Evolutionary conservation across 257 asterid genomes (phyloP), one percentile per base, ranked within the genome.

Genomic region (Nicotiana otophora): DNA sequence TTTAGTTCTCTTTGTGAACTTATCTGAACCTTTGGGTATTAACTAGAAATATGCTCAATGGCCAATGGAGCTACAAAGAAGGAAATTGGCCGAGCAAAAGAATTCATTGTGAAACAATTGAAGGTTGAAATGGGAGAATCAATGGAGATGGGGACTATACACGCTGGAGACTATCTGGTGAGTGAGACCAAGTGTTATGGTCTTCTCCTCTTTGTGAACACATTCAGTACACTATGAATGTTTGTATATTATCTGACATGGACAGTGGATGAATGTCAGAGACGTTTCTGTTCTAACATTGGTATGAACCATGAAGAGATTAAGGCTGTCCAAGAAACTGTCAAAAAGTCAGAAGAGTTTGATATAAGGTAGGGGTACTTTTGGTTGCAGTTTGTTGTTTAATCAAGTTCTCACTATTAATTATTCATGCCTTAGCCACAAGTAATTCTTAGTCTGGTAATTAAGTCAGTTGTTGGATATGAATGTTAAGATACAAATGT

Each of bases 1-100:
- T 31, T 86, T 84, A 68, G 82, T 74, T 77, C 23, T 84, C 74
- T 84, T 33, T 84, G 83, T 64, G 60, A 84, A 83, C 84, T 81
- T 86, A 79, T 82, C 90, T 91, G 88, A 88, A 86, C 81, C 79
- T 87, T 80, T 92, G 89, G 81, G 70, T 86, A 85, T 90, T 87
- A 84, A 86, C 67, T 89, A 94, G 98, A 94, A 88, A 94, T 94
- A 86, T 93, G 97, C 92, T 92, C 95, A 70, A 91, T 91, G 67
- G 97, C 93, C 85, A 86, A 90, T 90, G 98, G 98, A 87, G 96
- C 98, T 58, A 87, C 98, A 53, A 93, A 92, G 86, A 94, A 92
- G 87, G 97, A 94, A 92, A 94, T 94, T 84, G 97, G 97, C 81
- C 93, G 97, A 77, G 98, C 98, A 70, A 93, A 94, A 86, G 97